Percentiles rank a stretch among this genome's conserved stretches.
Evolutionary conservation across 495 filamentous ascomycete species (phyloP).

Genomic region (Penicillium psychrofluorescens): DNA sequence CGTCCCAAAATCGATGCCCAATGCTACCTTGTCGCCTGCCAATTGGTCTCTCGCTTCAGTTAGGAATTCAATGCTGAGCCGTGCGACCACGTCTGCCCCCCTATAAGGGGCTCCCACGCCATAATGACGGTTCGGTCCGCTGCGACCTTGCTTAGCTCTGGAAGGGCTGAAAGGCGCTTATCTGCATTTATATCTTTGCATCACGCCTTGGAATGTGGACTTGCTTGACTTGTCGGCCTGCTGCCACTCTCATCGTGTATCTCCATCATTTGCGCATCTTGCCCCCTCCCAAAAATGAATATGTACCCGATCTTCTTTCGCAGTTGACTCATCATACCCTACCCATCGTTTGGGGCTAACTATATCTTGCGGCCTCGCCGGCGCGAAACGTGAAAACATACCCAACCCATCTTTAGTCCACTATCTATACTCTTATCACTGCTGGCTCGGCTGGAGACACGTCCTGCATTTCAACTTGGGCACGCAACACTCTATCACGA

Average conservation of each 20-base stretch:
- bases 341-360: neutral
- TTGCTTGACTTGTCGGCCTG: constrained; percentile 20
- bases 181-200: neutral
- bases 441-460: constrained; percentile 37
- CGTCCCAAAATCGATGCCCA: no score
- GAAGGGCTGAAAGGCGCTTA: no score
- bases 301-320: constrained; percentile 15
- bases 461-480: constrained; percentile 21
- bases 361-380: constrained; percentile 32
- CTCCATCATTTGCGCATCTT: constrained; percentile 26
- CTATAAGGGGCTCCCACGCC: no score
- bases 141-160: neutral
- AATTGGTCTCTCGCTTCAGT: no score
- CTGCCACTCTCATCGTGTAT: constrained; percentile 27
- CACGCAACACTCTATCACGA: constrained; percentile 27
- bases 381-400: constrained; percentile 29
- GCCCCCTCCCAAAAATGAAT: constrained; percentile 11
- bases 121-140: constrained; percentile 12
- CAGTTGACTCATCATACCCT: constrained; percentile 6
- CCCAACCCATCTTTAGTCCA: constrained; percentile 12
- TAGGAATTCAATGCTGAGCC: no score
- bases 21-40: no score
- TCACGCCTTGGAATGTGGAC: constrained; percentile 15
- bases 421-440: no score
- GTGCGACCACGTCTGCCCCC: no score